Percentiles rank a stretch among this genome's conserved stretches.
phyloP scores from a whole-genome alignment of 2,329 filamentous ascomycete genomes.

The Fusarium sp. region DNA sequence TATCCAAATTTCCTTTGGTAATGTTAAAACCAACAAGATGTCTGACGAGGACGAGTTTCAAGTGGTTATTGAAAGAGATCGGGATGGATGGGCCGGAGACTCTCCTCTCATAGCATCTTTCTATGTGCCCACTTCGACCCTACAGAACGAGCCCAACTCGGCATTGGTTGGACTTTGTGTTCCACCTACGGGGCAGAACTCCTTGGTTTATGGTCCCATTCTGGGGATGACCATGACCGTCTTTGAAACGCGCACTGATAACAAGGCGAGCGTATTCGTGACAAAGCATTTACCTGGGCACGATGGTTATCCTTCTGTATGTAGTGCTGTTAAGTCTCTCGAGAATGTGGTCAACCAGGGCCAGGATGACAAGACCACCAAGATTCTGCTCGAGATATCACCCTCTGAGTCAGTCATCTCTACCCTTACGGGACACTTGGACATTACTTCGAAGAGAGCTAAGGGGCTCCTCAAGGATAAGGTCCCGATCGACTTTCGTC shows the following conservation, averaged over 20 bases:
- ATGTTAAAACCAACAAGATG: slow-evolving; percentile 38
- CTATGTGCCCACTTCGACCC: slow-evolving; percentile 47
- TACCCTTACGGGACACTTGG: slow-evolving; percentile 51
- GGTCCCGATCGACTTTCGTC: slow-evolving; percentile 47
- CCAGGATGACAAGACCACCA: slow-evolving; percentile 31
- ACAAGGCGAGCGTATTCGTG: slow-evolving; percentile 46
- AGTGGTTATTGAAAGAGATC: slow-evolving; percentile 47
- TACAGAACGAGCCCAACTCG: slow-evolving; percentile 46
- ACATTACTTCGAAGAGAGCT: slow-evolving; percentile 47
- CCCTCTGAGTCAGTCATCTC: slow-evolving; percentile 42
- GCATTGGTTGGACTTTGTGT: slow-evolving; percentile 46
- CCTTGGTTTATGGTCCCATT: slow-evolving; percentile 32
- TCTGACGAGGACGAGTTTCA: slow-evolving; percentile 44
- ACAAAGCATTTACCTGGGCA: slow-evolving; percentile 50
- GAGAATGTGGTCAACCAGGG: slow-evolving; percentile 24
- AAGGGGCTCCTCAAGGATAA: slow-evolving; percentile 50
- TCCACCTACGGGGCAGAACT: slow-evolving; percentile 36
- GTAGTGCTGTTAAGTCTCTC: slow-evolving; percentile 35
- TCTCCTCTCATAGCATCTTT: slow-evolving; percentile 53
- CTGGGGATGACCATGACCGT: slow-evolving; percentile 43
- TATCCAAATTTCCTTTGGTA: slow-evolving; percentile 54
- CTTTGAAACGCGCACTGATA: slow-evolving; percentile 44
- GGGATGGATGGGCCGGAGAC: slow-evolving; percentile 47
- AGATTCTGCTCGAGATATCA: slow-evolving; percentile 45
- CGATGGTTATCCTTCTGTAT: slow-evolving; percentile 37